A percentile compares a stretch with the other conserved stretches of the same genome.
Evolutionary conservation across 1,284 basidiomycete species (phyloP).

Genomic region (Fistulinella cinereoalba): DNA sequence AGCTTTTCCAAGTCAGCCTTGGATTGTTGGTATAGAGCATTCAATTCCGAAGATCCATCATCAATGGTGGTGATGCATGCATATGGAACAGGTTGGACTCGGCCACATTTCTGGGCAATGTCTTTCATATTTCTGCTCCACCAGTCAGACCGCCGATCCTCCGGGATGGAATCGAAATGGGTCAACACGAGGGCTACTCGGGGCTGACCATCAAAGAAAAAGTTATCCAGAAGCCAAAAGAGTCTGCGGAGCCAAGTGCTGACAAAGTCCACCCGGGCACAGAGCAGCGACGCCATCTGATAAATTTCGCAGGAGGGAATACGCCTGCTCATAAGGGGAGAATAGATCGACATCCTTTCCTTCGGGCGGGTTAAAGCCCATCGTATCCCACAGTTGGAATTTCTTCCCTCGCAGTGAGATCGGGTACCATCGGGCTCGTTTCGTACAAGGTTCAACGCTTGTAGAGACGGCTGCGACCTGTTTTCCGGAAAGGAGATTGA

Average conservation of each 20-base stretch:
- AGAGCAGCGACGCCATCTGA: conserved; percentile 26
- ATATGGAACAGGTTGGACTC: too few species aligned
- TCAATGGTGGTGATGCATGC: conserved; percentile 7
- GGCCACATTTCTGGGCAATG: conserved; percentile 13
- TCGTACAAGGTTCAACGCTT: conserved; percentile 27
- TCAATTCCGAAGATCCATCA: not conserved
- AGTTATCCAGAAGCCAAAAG: conserved; percentile 25
- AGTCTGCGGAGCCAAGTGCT: conserved; percentile 25
- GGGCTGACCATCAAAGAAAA: conserved; percentile 25
- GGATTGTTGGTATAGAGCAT: not conserved
- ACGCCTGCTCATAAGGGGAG: conserved; percentile 28
- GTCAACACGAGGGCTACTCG: conserved; percentile 39
- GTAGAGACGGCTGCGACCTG: conserved; percentile 23
- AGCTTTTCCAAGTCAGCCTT: not conserved
- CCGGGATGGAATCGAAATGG: conserved; percentile 30
- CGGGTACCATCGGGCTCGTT: conserved; percentile 27
- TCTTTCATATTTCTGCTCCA: conserved; percentile 25
- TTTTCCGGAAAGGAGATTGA: conserved; percentile 26
- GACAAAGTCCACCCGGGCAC: conserved; percentile 24
- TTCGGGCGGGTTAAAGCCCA: conserved; percentile 26
- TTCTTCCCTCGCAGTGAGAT: conserved; percentile 18
- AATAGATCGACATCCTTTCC: conserved; percentile 15
- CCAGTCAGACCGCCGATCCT: conserved; percentile 11
- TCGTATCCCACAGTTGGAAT: conserved; percentile 34
- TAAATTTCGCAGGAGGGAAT: conserved; percentile 23